phyloP scores from a whole-genome alignment of 2,329 filamentous ascomycete genomes.

The Ophiocordyceps sinensis region DNA sequence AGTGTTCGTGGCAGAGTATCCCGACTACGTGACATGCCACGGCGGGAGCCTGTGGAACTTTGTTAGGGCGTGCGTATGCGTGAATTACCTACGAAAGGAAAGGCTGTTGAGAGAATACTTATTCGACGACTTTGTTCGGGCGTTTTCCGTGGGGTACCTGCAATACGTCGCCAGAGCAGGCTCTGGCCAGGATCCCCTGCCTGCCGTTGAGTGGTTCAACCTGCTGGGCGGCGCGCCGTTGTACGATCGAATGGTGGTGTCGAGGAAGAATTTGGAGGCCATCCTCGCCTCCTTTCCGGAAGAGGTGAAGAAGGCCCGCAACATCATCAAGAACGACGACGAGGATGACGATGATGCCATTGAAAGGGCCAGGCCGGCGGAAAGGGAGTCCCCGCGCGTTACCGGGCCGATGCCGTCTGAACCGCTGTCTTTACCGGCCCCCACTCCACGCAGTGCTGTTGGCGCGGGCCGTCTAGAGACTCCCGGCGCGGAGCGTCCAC shows the following conservation, averaged over 20 bases:
- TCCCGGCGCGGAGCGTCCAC: not conserved
- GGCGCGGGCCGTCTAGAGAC: too few species aligned
- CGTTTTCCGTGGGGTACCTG: constrained; percentile 26
- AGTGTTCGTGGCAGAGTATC: constrained; percentile 27
- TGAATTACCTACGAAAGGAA: constrained; percentile 22
- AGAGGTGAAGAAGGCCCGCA: constrained; percentile 11
- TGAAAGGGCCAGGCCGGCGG: not conserved
- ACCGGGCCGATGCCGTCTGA: too few species aligned
- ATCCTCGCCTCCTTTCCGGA: constrained; percentile 19
- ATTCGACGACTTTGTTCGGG: constrained; percentile 38
- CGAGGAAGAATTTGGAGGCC: constrained; percentile 17
- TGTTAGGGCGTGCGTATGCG: constrained; percentile 27
- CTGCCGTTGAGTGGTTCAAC: constrained; percentile 28
- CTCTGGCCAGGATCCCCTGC: constrained; percentile 13
- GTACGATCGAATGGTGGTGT: constrained; percentile 19
- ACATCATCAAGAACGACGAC: not conserved
- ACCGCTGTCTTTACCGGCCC: too few species aligned
- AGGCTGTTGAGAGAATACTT: constrained; percentile 24
- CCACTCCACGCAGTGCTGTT: too few species aligned
- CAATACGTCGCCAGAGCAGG: constrained; percentile 20
- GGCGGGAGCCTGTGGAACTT: constrained; percentile 25
- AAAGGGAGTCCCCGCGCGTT: not conserved
- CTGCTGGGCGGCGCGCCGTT: constrained; percentile 11
- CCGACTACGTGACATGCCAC: constrained; percentile 25
- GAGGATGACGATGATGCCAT: not conserved